Conservation (phyloP, 208 protist genomes). For the Acanthamoeba triangularis region DNA sequence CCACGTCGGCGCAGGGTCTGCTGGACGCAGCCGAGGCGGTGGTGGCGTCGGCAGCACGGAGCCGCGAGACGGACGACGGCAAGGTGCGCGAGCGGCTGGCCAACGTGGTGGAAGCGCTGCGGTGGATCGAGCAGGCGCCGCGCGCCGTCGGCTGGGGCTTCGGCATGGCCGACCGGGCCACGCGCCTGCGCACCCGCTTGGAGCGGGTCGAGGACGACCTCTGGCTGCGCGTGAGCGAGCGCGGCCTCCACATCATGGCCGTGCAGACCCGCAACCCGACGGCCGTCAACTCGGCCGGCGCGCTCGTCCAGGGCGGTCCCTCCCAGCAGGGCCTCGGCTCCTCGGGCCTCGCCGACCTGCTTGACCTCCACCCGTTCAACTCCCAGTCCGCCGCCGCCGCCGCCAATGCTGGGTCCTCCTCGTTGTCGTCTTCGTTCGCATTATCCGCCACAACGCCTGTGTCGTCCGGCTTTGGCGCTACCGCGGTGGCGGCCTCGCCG, state of each 20-base stretch:
- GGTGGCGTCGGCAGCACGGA: background rate
- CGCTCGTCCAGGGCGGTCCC: background rate
- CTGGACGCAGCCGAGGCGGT: background rate
- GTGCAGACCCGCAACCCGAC: background rate
- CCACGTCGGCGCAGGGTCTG: slow-evolving; percentile 7
- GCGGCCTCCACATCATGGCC: slow-evolving; percentile 34
- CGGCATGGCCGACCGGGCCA: background rate
- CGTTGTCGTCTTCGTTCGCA: no score
- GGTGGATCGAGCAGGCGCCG: background rate
- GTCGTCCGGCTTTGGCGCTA: background rate
- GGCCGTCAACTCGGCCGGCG: background rate
- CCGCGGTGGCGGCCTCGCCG: background rate
- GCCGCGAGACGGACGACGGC: background rate
- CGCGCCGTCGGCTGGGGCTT: background rate
- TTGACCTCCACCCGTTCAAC: background rate
- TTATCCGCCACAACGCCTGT: background rate
- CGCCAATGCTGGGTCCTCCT: no score
- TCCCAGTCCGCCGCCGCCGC: background rate
- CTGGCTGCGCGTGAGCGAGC: slow-evolving; percentile 54
- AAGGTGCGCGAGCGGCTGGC: slow-evolving; percentile 12
- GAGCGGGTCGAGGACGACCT: slow-evolving; percentile 6
- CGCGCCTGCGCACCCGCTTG: background rate
- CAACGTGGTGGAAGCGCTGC: background rate
- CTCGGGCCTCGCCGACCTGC: background rate
- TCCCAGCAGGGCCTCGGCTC: background rate